Percentiles rank a stretch among this genome's conserved stretches.
Conservation (phyloP, 805 yeast species). For the Phaffomyces opuntiae region DNA sequence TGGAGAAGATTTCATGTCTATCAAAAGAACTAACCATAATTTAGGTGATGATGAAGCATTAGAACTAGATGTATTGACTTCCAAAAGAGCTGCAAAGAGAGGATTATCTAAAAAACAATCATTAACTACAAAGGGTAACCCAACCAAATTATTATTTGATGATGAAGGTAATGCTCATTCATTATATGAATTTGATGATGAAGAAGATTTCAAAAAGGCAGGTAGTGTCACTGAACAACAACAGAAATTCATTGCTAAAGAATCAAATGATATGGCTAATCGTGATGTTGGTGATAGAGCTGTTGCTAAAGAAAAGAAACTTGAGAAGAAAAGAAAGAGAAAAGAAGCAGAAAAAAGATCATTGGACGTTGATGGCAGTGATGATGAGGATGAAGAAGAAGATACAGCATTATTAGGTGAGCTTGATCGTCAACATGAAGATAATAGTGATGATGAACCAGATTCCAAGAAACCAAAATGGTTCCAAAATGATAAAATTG, state of each 20-base stretch:
- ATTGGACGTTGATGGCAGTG: slow-evolving; percentile 10
- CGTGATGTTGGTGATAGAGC: slow-evolving; percentile 77
- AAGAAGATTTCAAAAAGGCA: slow-evolving; percentile 69
- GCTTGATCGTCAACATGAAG: slow-evolving; percentile 23
- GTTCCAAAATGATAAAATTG: slow-evolving; percentile 29
- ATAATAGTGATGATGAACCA: slow-evolving; percentile 23
- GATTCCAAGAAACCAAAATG: slow-evolving; percentile 29
- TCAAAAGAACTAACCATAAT: slow-evolving; percentile 73
- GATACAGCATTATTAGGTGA: slow-evolving; percentile 21
- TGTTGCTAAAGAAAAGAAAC: slow-evolving; percentile 67
- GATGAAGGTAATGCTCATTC: slow-evolving; percentile 94
- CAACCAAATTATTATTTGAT: slow-evolving; percentile 80
- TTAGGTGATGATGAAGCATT: slow-evolving; percentile 60
- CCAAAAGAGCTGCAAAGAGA: slow-evolving; percentile 78
- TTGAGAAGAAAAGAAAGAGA: slow-evolving; percentile 84
- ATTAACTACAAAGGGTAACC: slow-evolving; percentile 50
- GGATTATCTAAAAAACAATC: slow-evolving; percentile 84
- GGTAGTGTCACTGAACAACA: slow-evolving; percentile 69
- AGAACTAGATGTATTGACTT: slow-evolving; percentile 54
- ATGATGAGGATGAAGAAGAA: slow-evolving; percentile 24
- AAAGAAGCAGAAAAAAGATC: slow-evolving; percentile 64
- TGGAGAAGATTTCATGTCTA: slow-evolving; percentile 66
- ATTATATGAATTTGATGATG: slow-evolving; percentile 84
- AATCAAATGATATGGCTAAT: slow-evolving; percentile 57
- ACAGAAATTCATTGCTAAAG: slow-evolving; percentile 57